phyloP scores from a whole-genome alignment of 1,284 basidiomycete genomes.

The Pisolithus thermaeus region DNA sequence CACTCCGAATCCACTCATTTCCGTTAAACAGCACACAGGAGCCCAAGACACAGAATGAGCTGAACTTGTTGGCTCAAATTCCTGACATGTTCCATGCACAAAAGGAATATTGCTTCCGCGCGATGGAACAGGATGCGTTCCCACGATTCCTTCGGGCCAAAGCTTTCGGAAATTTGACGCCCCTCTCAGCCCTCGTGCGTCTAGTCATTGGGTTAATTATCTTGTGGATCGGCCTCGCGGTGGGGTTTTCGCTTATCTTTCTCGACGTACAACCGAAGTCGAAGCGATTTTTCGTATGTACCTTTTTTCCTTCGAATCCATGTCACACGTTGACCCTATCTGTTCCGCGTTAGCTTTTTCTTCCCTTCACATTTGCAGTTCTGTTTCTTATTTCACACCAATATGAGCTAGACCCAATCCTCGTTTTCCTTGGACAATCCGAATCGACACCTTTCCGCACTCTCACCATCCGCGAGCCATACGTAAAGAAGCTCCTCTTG shows the following conservation, averaged over 20 bases:
- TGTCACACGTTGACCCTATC: slow-evolving; percentile 6
- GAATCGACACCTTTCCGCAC: slow-evolving; percentile 92
- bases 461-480: slow-evolving; percentile 84
- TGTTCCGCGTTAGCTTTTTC: slow-evolving; percentile 65
- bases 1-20: slow-evolving; percentile 77
- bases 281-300: slow-evolving; percentile 89
- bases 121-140: slow-evolving; percentile 98
- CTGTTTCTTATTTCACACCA: slow-evolving; percentile 90
- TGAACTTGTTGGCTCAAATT: slow-evolving; percentile 79
- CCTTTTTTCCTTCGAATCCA: slow-evolving; percentile 1
- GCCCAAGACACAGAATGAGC: slow-evolving; percentile 65
- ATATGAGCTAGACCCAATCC: slow-evolving; percentile 93
- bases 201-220: slow-evolving; percentile 80
- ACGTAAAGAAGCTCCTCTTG: slow-evolving; percentile 84
- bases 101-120: slow-evolving; percentile 96
- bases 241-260: slow-evolving; percentile 90
- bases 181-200: slow-evolving; percentile 80
- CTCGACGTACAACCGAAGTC: slow-evolving; percentile 86
- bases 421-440: slow-evolving; percentile 79
- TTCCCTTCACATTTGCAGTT: slow-evolving; percentile 89
- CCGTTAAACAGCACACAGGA: slow-evolving; percentile 65
- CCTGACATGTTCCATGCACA: slow-evolving; percentile 97
- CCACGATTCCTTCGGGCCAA: slow-evolving; percentile 93
- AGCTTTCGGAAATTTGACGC: slow-evolving; percentile 95
- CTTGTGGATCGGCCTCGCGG: slow-evolving; percentile 89